phyloP scores from a whole-genome alignment of 352 stramenopile species.

The Phytophthora pinifolia region DNA sequence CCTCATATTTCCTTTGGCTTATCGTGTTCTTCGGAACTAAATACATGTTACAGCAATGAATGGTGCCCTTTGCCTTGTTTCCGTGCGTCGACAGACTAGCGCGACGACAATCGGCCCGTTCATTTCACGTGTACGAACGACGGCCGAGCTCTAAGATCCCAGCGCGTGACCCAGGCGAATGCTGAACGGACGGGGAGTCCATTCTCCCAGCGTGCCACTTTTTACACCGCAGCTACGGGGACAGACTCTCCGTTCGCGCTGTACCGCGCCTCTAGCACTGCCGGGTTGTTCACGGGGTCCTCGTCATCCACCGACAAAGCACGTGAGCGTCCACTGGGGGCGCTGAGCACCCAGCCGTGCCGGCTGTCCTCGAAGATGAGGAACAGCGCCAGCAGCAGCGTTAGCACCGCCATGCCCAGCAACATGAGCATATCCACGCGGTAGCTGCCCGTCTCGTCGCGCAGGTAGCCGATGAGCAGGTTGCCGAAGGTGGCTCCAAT shows the following conservation, averaged over 20 bases:
- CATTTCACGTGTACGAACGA: constrained; percentile 17
- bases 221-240: constrained; percentile 8
- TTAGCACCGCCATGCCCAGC: constrained; percentile 63
- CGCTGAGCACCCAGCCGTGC: constrained; percentile 58
- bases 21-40: constrained; percentile 39
- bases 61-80: constrained; percentile 11
- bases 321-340: constrained; percentile 46
- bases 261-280: constrained; percentile 42
- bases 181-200: neutral
- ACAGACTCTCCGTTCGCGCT: constrained; percentile 25
- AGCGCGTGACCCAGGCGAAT: constrained; percentile 2
- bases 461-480: constrained; percentile 81
- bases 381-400: constrained; percentile 69
- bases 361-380: constrained; percentile 66
- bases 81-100: constrained; percentile 14
- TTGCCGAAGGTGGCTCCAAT: constrained; percentile 84
- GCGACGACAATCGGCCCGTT: constrained; percentile 16
- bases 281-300: constrained; percentile 39
- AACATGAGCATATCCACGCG: constrained; percentile 86
- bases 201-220: neutral
- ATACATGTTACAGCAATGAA: constrained; percentile 44
- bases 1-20: constrained; percentile 27
- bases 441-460: constrained; percentile 79
- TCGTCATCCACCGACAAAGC: constrained; percentile 68
- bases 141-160: constrained; percentile 18